Conservation (phyloP, 805 yeast species). For the Wickerhamiella shivajii region DNA sequence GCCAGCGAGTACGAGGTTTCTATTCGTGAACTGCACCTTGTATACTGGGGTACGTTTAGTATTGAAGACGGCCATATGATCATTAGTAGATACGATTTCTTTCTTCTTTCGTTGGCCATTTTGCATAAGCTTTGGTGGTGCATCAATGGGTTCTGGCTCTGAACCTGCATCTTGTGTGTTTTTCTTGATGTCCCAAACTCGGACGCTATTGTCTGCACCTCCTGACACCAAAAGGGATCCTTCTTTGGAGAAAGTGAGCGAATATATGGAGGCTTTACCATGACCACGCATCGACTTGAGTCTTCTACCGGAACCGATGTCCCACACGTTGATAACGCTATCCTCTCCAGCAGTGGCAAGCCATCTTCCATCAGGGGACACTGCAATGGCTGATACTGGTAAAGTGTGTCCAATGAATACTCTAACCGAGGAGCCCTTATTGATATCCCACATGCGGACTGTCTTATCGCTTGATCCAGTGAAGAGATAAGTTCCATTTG, state of each 20-base stretch:
- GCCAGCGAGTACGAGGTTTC: slow-evolving; percentile 83
- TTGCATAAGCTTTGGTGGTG: slow-evolving; percentile 11
- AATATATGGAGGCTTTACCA: slow-evolving; percentile 73
- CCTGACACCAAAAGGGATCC: slow-evolving; percentile 83
- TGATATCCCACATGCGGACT: slow-evolving; percentile 95
- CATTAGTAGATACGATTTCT: slow-evolving; percentile 69
- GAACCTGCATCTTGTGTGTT: slow-evolving; percentile 73
- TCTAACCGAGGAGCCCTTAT: slow-evolving; percentile 76
- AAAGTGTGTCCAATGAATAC: slow-evolving; percentile 86
- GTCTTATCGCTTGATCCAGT: slow-evolving; percentile 95
- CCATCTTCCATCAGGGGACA: slow-evolving; percentile 95
- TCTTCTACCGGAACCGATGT: slow-evolving; percentile 78
- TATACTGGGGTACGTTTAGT: slow-evolving; percentile 91
- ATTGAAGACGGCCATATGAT: slow-evolving; percentile 84
- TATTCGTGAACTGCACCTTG: slow-evolving; percentile 79
- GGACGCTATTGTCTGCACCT: slow-evolving; percentile 81
- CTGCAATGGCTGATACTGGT: slow-evolving; percentile 73
- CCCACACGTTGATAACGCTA: slow-evolving; percentile 80
- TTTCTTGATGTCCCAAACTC: slow-evolving; percentile 91
- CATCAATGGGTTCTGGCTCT: slow-evolving; percentile 54
- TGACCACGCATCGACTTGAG: slow-evolving; percentile 91
- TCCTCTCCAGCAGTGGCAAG: slow-evolving; percentile 93
- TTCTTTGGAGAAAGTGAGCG: slow-evolving; percentile 70
- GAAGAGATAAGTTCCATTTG: slow-evolving; percentile 84
- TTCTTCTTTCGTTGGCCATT: slow-evolving; percentile 30